Evolutionary conservation across 2,329 filamentous ascomycete genomes (phyloP).

Genomic region (Aspergillus awamori): DNA sequence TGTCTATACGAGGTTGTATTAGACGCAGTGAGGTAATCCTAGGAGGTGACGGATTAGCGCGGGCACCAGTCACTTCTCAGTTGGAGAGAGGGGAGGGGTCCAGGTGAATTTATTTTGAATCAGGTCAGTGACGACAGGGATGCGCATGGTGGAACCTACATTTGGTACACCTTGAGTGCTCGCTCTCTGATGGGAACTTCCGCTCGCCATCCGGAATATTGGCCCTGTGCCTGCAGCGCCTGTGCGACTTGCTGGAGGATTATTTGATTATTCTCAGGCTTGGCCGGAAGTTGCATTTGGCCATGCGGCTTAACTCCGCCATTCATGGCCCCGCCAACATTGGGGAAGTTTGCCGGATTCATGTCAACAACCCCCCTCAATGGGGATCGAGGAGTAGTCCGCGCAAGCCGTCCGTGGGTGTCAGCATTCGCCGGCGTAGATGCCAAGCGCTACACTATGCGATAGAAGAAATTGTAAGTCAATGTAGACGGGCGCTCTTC

Average conservation of each 20-base stretch:
- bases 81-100: not conserved
- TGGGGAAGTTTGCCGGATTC: slow-evolving; percentile 47
- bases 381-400: slow-evolving; percentile 42
- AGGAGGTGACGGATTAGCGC: slow-evolving; percentile 15
- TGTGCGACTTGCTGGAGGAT: slow-evolving; percentile 45
- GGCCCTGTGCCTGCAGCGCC: slow-evolving; percentile 44
- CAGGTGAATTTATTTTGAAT: not conserved
- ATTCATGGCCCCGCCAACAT: slow-evolving; percentile 41
- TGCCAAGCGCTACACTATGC: slow-evolving; percentile 15
- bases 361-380: slow-evolving; percentile 44
- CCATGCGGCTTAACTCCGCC: slow-evolving; percentile 35
- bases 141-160: slow-evolving; percentile 36
- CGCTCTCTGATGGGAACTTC: slow-evolving; percentile 45
- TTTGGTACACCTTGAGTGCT: slow-evolving; percentile 47
- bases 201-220: slow-evolving; percentile 50
- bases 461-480: slow-evolving; percentile 1
- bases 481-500: not conserved
- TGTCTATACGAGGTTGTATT: slow-evolving; percentile 46
- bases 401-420: slow-evolving; percentile 30
- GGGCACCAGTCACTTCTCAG: not conserved
- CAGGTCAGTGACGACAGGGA: not conserved
- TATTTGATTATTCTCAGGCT: slow-evolving; percentile 39
- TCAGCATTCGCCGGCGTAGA: slow-evolving; percentile 41
- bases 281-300: slow-evolving; percentile 36
- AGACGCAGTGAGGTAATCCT: slow-evolving; percentile 51